Evolutionary conservation across 1,284 basidiomycete species (phyloP).

Genomic region (Ganoderma lingzhi): DNA sequence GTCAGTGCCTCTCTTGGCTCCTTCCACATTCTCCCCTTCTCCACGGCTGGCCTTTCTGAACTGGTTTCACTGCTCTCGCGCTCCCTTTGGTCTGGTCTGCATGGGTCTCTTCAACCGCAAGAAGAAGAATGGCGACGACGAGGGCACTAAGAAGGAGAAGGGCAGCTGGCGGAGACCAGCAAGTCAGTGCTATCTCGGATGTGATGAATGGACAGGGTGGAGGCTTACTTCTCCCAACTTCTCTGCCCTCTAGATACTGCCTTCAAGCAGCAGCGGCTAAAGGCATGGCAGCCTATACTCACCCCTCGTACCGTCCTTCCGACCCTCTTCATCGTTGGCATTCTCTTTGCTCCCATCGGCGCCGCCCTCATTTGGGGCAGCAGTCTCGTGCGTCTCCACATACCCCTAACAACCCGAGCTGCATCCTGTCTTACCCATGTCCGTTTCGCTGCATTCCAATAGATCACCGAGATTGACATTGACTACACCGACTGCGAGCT

Average conservation of each 20-base stretch:
- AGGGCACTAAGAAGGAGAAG: slow-evolving; percentile 77
- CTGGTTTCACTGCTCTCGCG: slow-evolving; percentile 20
- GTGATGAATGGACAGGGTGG: slow-evolving; percentile 6
- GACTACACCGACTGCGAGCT: slow-evolving; percentile 95
- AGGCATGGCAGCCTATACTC: slow-evolving; percentile 99
- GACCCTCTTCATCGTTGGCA: slow-evolving; percentile 93
- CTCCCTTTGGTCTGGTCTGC: slow-evolving; percentile 7
- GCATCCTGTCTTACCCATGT: slow-evolving; percentile 8
- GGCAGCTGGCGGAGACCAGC: slow-evolving; percentile 89
- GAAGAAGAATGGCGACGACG: slow-evolving; percentile 39
- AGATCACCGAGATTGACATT: slow-evolving; percentile 93
- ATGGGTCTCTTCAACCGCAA: slow-evolving; percentile 52
- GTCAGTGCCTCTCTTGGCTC: slow-evolving; percentile 11
- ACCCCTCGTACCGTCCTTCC: slow-evolving; percentile 98
- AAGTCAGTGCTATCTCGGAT: slow-evolving; percentile 63
- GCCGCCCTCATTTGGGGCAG: slow-evolving; percentile 93
- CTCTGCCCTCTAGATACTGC: slow-evolving; percentile 77
- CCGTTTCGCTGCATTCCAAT: slow-evolving; percentile 13
- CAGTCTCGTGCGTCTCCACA: slow-evolving; percentile 57
- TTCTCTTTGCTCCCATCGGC: slow-evolving; percentile 96
- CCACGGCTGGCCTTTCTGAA: slow-evolving; percentile 22
- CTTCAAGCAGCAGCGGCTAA: slow-evolving; percentile 99
- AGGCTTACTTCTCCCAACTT: slow-evolving; percentile 13
- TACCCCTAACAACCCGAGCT: background rate
- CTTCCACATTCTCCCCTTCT: slow-evolving; percentile 10